Percentiles rank a stretch among this genome's conserved stretches.
Evolutionary conservation across 345 rosid genomes (phyloP).

Genomic region (Boechera retrofracta): DNA sequence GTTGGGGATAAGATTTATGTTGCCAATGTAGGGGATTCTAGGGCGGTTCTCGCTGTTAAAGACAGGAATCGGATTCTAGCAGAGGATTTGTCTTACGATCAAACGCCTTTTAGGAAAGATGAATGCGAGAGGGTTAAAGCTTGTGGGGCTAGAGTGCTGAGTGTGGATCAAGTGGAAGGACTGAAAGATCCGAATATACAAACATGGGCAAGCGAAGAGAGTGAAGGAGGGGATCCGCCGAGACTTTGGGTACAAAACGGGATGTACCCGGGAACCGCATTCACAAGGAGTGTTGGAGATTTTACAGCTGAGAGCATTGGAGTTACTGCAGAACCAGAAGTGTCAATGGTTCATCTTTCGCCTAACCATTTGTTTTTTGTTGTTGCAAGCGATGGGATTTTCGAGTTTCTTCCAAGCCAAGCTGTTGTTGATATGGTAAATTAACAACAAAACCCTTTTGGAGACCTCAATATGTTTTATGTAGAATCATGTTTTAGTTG

Average conservation of each 20-base stretch:
- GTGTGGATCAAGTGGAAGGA: conserved; percentile 96
- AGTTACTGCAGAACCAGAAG: conserved; percentile 85
- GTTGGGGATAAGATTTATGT: conserved; percentile 80
- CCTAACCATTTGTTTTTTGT: conserved; percentile 80
- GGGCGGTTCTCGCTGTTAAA: conserved; percentile 85
- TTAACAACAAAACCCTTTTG: not conserved
- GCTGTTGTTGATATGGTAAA: conserved; percentile 86
- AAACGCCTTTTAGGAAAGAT: conserved; percentile 92
- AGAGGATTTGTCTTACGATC: conserved; percentile 87
- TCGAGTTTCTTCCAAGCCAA: conserved; percentile 95
- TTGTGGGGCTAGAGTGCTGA: conserved; percentile 92
- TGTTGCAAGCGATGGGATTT: conserved; percentile 97
- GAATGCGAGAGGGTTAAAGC: conserved; percentile 90
- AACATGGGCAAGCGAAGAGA: conserved; percentile 88
- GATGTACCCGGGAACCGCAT: conserved; percentile 96
- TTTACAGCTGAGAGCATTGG: conserved; percentile 85
- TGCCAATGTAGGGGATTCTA: conserved; percentile 98
- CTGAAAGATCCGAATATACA: conserved; percentile 84
- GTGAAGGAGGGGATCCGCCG: conserved; percentile 91
- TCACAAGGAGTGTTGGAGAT: conserved; percentile 94
- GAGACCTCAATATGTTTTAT: not conserved
- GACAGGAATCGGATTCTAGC: conserved; percentile 66
- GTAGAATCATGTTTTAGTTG: not conserved
- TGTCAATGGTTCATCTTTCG: conserved; percentile 63
- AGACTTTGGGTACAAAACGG: conserved; percentile 95